Percentiles rank a stretch among this genome's conserved stretches.
Evolutionary conservation across 2,329 filamentous ascomycete genomes (phyloP).

Genomic region (Talaromyces marneffei): DNA sequence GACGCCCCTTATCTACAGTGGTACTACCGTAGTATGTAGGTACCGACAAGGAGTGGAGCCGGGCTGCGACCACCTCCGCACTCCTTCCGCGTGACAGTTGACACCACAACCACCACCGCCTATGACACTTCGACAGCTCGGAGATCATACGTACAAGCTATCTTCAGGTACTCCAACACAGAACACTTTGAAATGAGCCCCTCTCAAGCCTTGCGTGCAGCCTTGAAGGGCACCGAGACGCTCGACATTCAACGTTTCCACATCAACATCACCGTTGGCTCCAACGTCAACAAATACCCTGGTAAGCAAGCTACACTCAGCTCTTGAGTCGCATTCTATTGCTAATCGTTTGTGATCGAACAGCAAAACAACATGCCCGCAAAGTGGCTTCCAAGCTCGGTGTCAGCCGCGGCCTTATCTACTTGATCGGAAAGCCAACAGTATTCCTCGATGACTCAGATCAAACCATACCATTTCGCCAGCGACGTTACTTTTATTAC

Average conservation of each 20-base stretch:
- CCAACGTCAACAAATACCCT: conserved; percentile 37
- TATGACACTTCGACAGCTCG: not conserved
- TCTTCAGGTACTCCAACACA: too few species aligned
- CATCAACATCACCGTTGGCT: conserved; percentile 26
- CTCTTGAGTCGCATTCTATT: not conserved
- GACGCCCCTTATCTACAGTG: not conserved
- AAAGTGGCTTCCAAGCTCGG: conserved; percentile 41
- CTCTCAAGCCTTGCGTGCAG: not conserved
- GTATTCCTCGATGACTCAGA: conserved; percentile 54
- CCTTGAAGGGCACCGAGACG: not conserved
- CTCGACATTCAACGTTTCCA: conserved; percentile 18
- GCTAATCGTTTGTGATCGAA: not conserved
- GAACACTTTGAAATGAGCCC: not conserved
- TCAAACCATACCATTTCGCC: conserved; percentile 51
- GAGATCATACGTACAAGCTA: not conserved
- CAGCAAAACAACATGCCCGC: conserved; percentile 48
- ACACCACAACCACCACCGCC: not conserved
- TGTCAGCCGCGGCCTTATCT: conserved; percentile 48
- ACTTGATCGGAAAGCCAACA: conserved; percentile 49
- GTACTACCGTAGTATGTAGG: too few species aligned
- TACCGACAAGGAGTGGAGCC: not conserved
- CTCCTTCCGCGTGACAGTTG: not conserved
- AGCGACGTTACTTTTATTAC: conserved; percentile 59
- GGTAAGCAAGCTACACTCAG: conserved; percentile 21
- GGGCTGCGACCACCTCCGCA: not conserved